Conservation (phyloP, 495 filamentous ascomycete genomes). For the Patellaria atrata region DNA sequence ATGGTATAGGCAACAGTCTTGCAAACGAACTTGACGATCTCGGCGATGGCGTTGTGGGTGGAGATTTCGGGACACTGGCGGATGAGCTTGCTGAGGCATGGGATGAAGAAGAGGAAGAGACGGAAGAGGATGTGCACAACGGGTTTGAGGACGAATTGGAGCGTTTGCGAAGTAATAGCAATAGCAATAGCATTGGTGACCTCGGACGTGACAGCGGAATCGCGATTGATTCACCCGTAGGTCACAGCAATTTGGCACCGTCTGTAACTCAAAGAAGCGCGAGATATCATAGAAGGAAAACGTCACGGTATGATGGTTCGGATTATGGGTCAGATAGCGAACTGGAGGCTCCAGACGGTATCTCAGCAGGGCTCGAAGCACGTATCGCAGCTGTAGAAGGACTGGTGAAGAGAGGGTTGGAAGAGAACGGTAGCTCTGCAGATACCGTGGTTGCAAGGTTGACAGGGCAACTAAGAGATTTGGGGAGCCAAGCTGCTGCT, state of each 20-base stretch:
- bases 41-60: constrained; percentile 33
- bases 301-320: constrained; percentile 42
- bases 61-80: constrained; percentile 61
- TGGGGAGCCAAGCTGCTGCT: constrained; percentile 66
- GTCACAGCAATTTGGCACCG: background rate
- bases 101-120: constrained; percentile 44
- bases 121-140: constrained; percentile 29
- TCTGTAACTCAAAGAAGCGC: constrained; percentile 31
- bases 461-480: constrained; percentile 56
- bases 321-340: constrained; percentile 59
- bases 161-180: constrained; percentile 4
- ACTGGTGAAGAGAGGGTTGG: constrained; percentile 55
- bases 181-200: background rate
- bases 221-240: constrained; percentile 13
- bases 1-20: constrained; percentile 25
- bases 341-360: constrained; percentile 48
- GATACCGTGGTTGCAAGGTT: constrained; percentile 59
- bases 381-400: constrained; percentile 67
- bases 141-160: constrained; percentile 5
- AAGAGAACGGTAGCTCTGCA: constrained; percentile 51
- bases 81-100: constrained; percentile 57
- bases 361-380: constrained; percentile 56
- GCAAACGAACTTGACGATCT: constrained; percentile 27
- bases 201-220: constrained; percentile 15
- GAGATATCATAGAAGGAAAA: constrained; percentile 30